Evolutionary conservation across 257 asterid genomes (phyloP), one percentile per base, ranked within the genome.

Genomic region (Solanum virginianum): DNA sequence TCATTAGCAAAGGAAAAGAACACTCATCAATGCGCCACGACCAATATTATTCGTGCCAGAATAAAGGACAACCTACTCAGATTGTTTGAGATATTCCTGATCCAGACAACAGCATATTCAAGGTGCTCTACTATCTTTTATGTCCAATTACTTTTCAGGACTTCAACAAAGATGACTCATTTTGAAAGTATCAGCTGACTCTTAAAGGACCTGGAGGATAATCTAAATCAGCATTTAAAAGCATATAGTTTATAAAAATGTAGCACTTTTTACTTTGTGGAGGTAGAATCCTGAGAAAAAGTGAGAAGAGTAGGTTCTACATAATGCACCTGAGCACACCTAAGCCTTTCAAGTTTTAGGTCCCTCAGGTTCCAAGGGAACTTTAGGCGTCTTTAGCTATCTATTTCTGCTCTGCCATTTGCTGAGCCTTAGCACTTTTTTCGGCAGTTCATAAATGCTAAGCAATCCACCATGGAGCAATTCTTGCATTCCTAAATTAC

Each of bases 361-460:
- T 81, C 75, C 75, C 75, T 60, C 59, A 8, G 41, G 62, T 43
- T 81, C 84, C 57, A 60, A 12, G 72, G 84, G 75, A 10, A 60
- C 70, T 39, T 57, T n/a, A 60, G 57, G 22, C 60, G 13, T 81
- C 84, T 81, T 57, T n/a, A 60, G 57, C 39, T 81, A 39, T 81
- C 84, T 81, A 22, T 81, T 81, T 81, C 84, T 81, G 59, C 84
- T 43, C n/a, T 81, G 75, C 84, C 59, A 81, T 81, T 81, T 60
- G 84, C 72, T 60, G 84, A 60, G 22, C 57, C 75, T 81, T 14
- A 8, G 57, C 59, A 81, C 60, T 81, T 81, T 60, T 29, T 26
- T 60, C 45, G n/a, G 15, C 63, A 24, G 15, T 36, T 51, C 47
- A 51, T 51, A 77, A 49, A 77, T 26, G 82, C 26, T 63, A 77